phyloP scores from a whole-genome alignment of 140 eudicot genomes.

The Erigeron philadelphicus region DNA sequence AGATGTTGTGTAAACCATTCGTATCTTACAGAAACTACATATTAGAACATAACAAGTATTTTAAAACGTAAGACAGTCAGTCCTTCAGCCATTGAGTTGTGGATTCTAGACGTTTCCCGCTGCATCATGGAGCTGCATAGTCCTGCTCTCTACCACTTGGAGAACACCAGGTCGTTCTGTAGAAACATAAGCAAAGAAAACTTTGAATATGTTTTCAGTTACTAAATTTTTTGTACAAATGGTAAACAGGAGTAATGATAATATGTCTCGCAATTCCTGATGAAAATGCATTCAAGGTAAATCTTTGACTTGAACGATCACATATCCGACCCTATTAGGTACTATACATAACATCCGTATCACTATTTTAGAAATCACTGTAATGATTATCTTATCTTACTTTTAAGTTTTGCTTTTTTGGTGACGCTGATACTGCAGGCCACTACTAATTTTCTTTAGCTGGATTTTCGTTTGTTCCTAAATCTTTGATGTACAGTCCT shows the following conservation, averaged over 20 bases:
- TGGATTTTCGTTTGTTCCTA: no score
- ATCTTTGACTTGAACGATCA: no score
- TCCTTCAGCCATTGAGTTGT: not conserved
- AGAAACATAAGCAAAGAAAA: not conserved
- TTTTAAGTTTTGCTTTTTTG: no score
- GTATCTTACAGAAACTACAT: not conserved
- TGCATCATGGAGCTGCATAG: slow-evolving; percentile 28
- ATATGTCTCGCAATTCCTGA: no score
- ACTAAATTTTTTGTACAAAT: not conserved
- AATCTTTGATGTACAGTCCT: no score
- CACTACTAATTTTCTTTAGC: no score
- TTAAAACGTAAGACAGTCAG: slow-evolving; percentile 3
- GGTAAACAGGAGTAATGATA: not conserved
- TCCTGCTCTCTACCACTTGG: slow-evolving; percentile 28
- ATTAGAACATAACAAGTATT: not conserved
- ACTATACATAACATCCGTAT: no score
- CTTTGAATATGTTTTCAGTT: not conserved
- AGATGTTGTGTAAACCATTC: slow-evolving; percentile 4
- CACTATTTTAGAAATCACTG: no score
- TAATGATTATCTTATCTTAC: no score
- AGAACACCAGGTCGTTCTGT: slow-evolving; percentile 37
- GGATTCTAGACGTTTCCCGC: slow-evolving; percentile 24
- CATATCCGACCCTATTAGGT: no score
- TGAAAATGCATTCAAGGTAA: no score
- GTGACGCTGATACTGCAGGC: no score